These are phyloP conservation scores for Sugiyamaella boreocaroliniensis DNA, from an alignment of 805 yeast species.

Conservation along the genomic window DNA sequence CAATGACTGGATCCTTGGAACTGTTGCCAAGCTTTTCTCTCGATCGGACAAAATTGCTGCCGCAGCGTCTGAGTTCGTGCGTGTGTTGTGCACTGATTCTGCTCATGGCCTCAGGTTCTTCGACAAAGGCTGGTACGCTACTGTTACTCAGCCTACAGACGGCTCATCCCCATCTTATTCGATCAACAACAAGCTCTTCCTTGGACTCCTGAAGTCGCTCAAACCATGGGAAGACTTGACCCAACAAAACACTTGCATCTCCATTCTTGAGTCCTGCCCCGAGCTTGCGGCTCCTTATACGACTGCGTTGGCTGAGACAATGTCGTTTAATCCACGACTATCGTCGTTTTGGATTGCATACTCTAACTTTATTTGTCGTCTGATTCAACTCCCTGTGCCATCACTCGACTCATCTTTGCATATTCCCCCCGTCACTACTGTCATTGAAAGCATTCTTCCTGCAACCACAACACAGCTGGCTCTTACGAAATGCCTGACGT, in stretches of 20 bases:
- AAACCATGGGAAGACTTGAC: slow-evolving; percentile 75
- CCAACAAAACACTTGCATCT: slow-evolving; percentile 51
- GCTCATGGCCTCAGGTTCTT: slow-evolving; percentile 28
- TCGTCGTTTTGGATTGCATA: slow-evolving; percentile 80
- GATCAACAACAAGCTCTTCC: slow-evolving; percentile 63
- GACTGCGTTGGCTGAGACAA: slow-evolving; percentile 17
- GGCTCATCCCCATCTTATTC: background rate
- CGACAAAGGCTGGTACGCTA: slow-evolving; percentile 28
- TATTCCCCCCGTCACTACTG: slow-evolving; percentile 33
- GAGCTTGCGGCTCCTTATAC: slow-evolving; percentile 69
- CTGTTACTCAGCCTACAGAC: slow-evolving; percentile 9
- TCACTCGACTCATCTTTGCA: slow-evolving; percentile 9
- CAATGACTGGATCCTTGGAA: slow-evolving; percentile 66
- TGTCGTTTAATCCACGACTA: slow-evolving; percentile 66
- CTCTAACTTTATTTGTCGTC: slow-evolving; percentile 52
- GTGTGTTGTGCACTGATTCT: slow-evolving; percentile 42
- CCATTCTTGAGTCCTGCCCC: slow-evolving; percentile 47
- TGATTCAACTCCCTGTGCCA: slow-evolving; percentile 56
- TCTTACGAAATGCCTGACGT: slow-evolving; percentile 51
- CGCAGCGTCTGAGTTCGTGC: slow-evolving; percentile 39
- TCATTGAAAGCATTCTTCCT: slow-evolving; percentile 58
- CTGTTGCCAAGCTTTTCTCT: slow-evolving; percentile 48
- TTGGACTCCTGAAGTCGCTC: slow-evolving; percentile 52
- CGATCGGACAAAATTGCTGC: slow-evolving; percentile 28
- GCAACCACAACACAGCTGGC: slow-evolving; percentile 52